Evolutionary conservation across 371 early-diverging fungal species (phyloP).

Genomic region (Rhizomucor miehei): DNA sequence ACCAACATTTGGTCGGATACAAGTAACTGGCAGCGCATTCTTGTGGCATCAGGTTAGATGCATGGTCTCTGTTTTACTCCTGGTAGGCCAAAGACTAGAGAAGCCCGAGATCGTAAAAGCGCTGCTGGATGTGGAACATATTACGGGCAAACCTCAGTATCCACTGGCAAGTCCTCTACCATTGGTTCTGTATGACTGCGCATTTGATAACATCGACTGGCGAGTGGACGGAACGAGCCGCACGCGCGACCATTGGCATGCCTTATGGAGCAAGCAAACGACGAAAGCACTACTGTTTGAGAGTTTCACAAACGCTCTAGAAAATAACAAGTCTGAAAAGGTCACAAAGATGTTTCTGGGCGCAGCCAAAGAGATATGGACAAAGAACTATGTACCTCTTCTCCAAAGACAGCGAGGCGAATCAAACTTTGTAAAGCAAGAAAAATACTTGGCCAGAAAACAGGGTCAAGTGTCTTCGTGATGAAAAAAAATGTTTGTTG

Average conservation of each 20-base stretch:
- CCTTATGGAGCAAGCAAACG: slow-evolving; percentile 50
- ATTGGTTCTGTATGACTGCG: slow-evolving; percentile 83
- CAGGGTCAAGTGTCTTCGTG: slow-evolving; percentile 21
- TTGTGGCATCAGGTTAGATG: slow-evolving; percentile 97
- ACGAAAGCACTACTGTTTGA: slow-evolving; percentile 34
- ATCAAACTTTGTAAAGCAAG: slow-evolving; percentile 35
- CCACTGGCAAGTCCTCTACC: slow-evolving; percentile 79
- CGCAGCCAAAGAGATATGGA: slow-evolving; percentile 27
- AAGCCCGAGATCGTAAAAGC: slow-evolving; percentile 28
- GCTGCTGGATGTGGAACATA: slow-evolving; percentile 30
- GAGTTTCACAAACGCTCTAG: slow-evolving; percentile 2
- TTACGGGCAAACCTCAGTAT: slow-evolving; percentile 36
- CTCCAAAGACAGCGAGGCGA: slow-evolving; percentile 30
- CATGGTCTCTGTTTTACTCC: slow-evolving; percentile 88
- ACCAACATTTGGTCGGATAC: slow-evolving; percentile 60
- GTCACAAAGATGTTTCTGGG: slow-evolving; percentile 21
- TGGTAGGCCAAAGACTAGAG: slow-evolving; percentile 68
- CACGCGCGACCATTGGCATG: slow-evolving; percentile 42
- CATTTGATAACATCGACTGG: slow-evolving; percentile 63
- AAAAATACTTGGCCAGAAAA: slow-evolving; percentile 34
- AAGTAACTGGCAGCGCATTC: slow-evolving; percentile 81
- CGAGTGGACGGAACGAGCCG: slow-evolving; percentile 31
- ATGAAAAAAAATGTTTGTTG: too few species aligned
- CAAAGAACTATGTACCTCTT: slow-evolving; percentile 24
- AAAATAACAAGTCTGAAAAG: slow-evolving; percentile 7